Conservation (phyloP, 169 alveolate genomes). For the Plasmodium vinckei region DNA sequence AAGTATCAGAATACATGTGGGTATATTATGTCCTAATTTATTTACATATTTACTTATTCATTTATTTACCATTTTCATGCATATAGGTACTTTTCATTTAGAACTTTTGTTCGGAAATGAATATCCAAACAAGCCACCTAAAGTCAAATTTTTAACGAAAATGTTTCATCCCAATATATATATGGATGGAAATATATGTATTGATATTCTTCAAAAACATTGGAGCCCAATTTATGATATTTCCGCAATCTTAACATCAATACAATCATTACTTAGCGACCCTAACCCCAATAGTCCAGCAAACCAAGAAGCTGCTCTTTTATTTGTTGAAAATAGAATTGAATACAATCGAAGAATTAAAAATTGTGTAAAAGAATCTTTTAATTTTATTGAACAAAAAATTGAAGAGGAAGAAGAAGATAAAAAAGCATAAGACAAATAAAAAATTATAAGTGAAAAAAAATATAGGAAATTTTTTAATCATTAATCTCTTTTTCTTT, state of each 20-base stretch:
- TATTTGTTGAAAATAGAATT: slow-evolving; percentile 92
- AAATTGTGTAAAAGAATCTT: slow-evolving; percentile 90
- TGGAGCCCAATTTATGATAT: slow-evolving; percentile 99
- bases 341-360: slow-evolving; percentile 93
- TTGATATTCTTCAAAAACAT: slow-evolving; percentile 94
- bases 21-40: not conserved
- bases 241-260: slow-evolving; percentile 96
- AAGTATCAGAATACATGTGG: not conserved
- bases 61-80: slow-evolving; percentile 87
- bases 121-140: slow-evolving; percentile 94
- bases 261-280: slow-evolving; percentile 96
- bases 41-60: not conserved
- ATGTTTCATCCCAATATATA: slow-evolving; percentile 95
- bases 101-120: slow-evolving; percentile 92
- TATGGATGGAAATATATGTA: slow-evolving; percentile 96
- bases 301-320: slow-evolving; percentile 96
- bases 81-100: slow-evolving; percentile 92
- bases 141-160: slow-evolving; percentile 88
- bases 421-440: slow-evolving; percentile 8
- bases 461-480: too few species aligned
- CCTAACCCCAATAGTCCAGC: slow-evolving; percentile 99
- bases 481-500: too few species aligned
- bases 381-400: slow-evolving; percentile 68
- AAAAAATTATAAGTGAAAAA: not conserved
- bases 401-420: slow-evolving; percentile 46